Evolutionary conservation across 2,329 filamentous ascomycete genomes (phyloP).

Genomic region (Diplodia sapinea): DNA sequence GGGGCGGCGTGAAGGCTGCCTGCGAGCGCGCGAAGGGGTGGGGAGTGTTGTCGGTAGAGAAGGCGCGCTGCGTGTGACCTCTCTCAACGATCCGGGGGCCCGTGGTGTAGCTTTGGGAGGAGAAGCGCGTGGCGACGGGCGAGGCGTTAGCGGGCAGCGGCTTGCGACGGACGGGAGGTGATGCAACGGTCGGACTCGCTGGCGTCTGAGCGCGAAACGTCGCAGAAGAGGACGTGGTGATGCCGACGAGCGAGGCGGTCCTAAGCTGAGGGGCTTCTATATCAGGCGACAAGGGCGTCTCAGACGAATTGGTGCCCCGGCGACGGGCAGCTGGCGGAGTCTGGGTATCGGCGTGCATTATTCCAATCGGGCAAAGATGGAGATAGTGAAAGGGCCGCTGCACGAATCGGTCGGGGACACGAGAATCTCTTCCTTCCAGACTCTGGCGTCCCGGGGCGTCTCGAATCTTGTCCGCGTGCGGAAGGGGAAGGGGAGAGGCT

Average conservation of each 20-base stretch:
- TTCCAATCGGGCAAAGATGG: constrained; percentile 30
- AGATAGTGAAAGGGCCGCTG: constrained; percentile 27
- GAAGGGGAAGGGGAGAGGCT: constrained; percentile 29
- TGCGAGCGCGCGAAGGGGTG: constrained; percentile 38
- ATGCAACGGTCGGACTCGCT: constrained; percentile 48
- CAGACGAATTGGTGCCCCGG: constrained; percentile 28
- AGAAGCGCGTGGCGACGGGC: constrained; percentile 53
- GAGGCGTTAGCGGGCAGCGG: constrained; percentile 60
- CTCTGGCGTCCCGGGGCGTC: constrained; percentile 29
- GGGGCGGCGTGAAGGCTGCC: constrained; percentile 42
- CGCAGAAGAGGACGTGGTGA: constrained; percentile 52
- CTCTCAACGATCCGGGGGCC: constrained; percentile 43
- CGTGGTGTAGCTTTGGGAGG: constrained; percentile 49
- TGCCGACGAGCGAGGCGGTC: constrained; percentile 46
- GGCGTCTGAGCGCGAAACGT: constrained; percentile 52
- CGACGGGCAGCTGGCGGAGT: constrained; percentile 28
- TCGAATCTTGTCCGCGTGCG: constrained; percentile 29
- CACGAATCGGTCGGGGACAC: constrained; percentile 25
- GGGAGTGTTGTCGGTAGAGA: constrained; percentile 43
- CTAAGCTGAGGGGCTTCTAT: constrained; percentile 29
- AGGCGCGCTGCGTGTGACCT: constrained; percentile 35
- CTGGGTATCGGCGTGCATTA: constrained; percentile 25
- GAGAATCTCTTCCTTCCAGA: constrained; percentile 31
- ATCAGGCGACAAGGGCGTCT: constrained; percentile 32
- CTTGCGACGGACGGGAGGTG: constrained; percentile 57